A percentile compares a stretch with the other conserved stretches of the same genome.
These are phyloP conservation scores for Fonsecaea pedrosoi DNA, from an alignment of 2,329 filamentous ascomycete genomes.

Conservation along the genomic window DNA sequence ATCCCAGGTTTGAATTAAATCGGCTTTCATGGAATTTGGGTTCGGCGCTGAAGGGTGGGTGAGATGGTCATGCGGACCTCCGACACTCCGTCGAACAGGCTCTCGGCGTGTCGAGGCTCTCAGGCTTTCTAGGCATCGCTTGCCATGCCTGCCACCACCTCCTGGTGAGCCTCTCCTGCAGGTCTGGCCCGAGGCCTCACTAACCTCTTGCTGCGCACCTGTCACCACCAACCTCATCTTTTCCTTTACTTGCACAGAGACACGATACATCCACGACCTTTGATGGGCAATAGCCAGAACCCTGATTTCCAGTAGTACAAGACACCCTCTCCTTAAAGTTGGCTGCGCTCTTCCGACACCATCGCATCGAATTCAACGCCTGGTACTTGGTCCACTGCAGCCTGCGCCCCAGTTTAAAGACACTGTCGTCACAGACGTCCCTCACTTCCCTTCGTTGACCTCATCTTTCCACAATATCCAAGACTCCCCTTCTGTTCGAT, in stretches of 20 bases:
- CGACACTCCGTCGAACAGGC: constrained; percentile 4
- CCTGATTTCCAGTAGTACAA: constrained; percentile 10
- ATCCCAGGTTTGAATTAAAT: background rate
- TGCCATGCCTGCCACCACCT: background rate
- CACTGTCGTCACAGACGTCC: constrained; percentile 31
- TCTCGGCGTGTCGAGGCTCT: background rate
- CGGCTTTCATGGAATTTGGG: background rate
- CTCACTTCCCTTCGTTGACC: constrained; percentile 26
- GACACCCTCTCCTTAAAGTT: background rate
- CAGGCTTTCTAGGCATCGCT: background rate
- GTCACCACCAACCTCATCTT: background rate
- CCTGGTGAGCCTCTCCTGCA: background rate
- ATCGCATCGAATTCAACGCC: constrained; percentile 10
- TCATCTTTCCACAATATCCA: constrained; percentile 19
- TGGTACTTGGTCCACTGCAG: constrained; percentile 13
- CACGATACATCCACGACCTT: background rate
- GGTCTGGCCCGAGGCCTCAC: background rate
- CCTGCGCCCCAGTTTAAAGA: constrained; percentile 17
- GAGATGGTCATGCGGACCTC: constrained; percentile 22
- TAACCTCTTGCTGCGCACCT: background rate
- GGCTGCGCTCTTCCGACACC: background rate
- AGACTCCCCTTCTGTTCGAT: constrained; percentile 37
- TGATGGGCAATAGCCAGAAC: background rate
- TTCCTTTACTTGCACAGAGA: background rate
- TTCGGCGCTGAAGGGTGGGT: constrained; percentile 15